Percentiles rank a stretch among this genome's conserved stretches.
Evolutionary conservation across 768 basidiomycete species (phyloP).

Genomic region (Naganishia friedmannii): DNA sequence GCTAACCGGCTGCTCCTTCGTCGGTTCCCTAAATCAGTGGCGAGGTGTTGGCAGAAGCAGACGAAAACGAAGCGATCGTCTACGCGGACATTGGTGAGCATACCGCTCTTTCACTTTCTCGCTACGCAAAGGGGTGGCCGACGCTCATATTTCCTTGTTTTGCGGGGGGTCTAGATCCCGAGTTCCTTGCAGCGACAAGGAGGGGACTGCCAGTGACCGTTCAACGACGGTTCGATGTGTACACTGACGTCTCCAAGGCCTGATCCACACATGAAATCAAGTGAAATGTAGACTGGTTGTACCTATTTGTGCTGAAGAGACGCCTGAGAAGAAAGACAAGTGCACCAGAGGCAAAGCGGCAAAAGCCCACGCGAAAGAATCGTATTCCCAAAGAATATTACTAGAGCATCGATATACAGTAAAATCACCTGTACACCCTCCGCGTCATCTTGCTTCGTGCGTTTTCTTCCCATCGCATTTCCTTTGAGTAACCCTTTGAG

Average conservation of each 20-base stretch:
- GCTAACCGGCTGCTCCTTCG: not conserved
- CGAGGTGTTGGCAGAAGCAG: conserved; percentile 68
- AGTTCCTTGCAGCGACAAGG: conserved; percentile 65
- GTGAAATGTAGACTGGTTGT: too few species aligned
- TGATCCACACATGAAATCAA: not conserved
- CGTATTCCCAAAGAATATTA: too few species aligned
- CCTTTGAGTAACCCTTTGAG: too few species aligned
- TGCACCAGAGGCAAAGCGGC: too few species aligned
- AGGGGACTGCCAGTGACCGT: conserved; percentile 84
- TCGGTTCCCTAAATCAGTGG: conserved; percentile 59
- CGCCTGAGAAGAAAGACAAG: too few species aligned
- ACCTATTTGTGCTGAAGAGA: too few species aligned
- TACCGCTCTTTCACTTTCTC: not conserved
- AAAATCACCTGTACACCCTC: too few species aligned
- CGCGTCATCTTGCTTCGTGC: too few species aligned
- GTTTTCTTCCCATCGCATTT: too few species aligned
- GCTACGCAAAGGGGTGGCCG: conserved; percentile 18
- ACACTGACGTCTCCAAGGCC: conserved; percentile 61
- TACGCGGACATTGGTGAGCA: conserved; percentile 75
- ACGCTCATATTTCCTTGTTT: conserved; percentile 30
- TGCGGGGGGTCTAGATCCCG: conserved; percentile 57
- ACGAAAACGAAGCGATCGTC: conserved; percentile 72
- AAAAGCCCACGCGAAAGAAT: too few species aligned
- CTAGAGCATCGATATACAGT: too few species aligned
- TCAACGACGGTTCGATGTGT: conserved; percentile 90